Evolutionary conservation across 2,329 filamentous ascomycete species (phyloP), one percentile per base, ranked within the genome.

Genomic region (Coniosporium tulheliwenetii): DNA sequence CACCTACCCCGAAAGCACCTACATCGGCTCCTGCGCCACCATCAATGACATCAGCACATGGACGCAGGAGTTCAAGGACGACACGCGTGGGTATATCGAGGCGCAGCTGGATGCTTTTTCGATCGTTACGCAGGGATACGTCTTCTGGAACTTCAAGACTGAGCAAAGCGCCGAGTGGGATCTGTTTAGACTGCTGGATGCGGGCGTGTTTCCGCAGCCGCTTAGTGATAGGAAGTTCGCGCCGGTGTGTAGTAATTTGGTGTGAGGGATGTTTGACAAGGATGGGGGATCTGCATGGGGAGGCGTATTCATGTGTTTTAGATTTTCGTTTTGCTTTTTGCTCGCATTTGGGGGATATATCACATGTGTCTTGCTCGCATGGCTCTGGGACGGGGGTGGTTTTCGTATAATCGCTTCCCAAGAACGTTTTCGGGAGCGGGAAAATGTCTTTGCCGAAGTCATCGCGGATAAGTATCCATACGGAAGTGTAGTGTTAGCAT

Each of bases 141-240:
- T 73, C 26, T 73, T 69, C 51, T 75, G 70, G 70, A 73, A 71
- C 45, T 75, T 71, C 58, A 75, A 75, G 59, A 73, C 71, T 0
- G 69, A 75, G 48, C 45, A 45, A 0, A 63, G 66, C 2, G 60
- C 64, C 34, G 70, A 73, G 48, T 75, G 71, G 69, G 69, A 74
- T 52, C 62, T 65, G 16, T 66, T 67, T 43, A 54, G 53, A 19
- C 53, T 73, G 8, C 54, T 71, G 13, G 65, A 69, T 45, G 62
- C 59, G 26, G 69, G 69, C 0, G 46, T 75, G 9, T 73, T 73
- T 50, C 70, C 70, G 3, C 58, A 65, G 40, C 62, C 64, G 5
- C 47, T 64, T 32, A 55, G 48, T 8, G 37, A 40, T 29, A 41
- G 48, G 35, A 41, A 44, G 32, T 47, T 40, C 29, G 41, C 39